phyloP scores from a whole-genome alignment of 805 yeast genomes.

The Starmerella cellae region DNA sequence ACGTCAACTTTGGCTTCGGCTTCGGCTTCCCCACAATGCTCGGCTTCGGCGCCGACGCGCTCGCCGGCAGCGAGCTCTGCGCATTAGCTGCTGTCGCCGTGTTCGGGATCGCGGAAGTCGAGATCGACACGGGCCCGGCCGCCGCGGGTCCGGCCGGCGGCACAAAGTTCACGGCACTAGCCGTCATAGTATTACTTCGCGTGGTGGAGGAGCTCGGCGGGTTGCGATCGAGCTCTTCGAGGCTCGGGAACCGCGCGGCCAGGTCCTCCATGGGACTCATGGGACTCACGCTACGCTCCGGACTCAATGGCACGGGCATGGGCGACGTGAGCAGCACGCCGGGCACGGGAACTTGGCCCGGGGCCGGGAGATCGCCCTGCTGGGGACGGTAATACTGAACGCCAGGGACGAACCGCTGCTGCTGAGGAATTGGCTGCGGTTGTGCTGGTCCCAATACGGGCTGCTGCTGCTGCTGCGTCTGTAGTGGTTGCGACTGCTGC shows the following conservation, averaged over 20 bases:
- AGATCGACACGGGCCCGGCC: not conserved
- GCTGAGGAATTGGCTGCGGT: not conserved
- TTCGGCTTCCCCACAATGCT: not conserved
- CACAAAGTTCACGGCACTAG: not conserved
- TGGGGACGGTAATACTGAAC: not conserved
- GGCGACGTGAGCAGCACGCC: conserved; percentile 11
- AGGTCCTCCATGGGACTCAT: conserved; percentile 8
- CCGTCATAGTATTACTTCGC: not conserved
- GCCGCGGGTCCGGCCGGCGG: not conserved
- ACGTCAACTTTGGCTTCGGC: not conserved
- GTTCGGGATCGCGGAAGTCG: not conserved
- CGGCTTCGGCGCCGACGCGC: not conserved
- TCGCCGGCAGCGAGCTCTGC: not conserved
- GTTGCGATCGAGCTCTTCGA: conserved; percentile 24
- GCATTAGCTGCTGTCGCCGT: not conserved
- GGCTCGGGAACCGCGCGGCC: conserved; percentile 24
- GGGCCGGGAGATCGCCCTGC: conserved; percentile 1
- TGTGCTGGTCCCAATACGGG: too few species aligned
- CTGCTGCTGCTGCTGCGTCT: not conserved
- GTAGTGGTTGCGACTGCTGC: not conserved
- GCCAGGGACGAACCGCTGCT: not conserved
- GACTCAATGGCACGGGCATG: conserved; percentile 4
- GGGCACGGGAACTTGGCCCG: conserved; percentile 11
- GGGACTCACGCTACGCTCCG: conserved; percentile 2
- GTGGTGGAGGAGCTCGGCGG: not conserved